Evolutionary conservation across 1,139 yeast genomes (phyloP), one percentile per base, ranked within the genome.

Genomic region (Suhomyces yuchorum): DNA sequence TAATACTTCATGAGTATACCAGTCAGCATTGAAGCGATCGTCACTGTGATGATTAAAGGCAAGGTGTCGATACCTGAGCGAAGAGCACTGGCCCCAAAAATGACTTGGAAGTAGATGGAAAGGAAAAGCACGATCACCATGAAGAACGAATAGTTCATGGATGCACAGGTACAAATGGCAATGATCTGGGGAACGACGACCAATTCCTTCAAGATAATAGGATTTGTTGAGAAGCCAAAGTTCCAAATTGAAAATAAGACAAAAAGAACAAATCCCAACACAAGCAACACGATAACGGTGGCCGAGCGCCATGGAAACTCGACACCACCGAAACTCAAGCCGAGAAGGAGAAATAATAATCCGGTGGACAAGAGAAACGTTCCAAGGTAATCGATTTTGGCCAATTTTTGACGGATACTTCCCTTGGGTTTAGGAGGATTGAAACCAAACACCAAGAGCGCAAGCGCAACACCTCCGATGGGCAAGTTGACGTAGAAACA

Each of bases 401-500:
- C 55, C 38, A 82, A 56, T 57, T 81, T 81, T 37, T 66, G 66
- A 36, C 57, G 58, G 40, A 77, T 52, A 39, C 67, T 62, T 3
- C 80, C 79, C 33, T 62, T 62, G 1, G 81, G 73, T 39, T 56
- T 67, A 12, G 85, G 85, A 14, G 90, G 87, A 38, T 77, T 71
- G 65, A 82, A 84, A n/a, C 78, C 71, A 40, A 72, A 57, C 7
- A 70, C 50, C 43, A 86, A 70, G 18, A 78, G 59, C 0, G 66
- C 60, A 15, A 77, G 64, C 0, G 87, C 84, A 3, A 76, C 52
- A 0, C 86, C 90, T 15, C 88, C 87, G 42, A 85, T 67, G 4
- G 92, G 90, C 50, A 87, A 65, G 60, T 85, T 86, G 56, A 87
- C 75, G 63, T 82, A 87, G 62, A 86, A 87, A 56, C 89, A 82